Base-by-base conservation (phyloP, 148 eudicot genomes). In the Euryodendron excelsum region DNA sequence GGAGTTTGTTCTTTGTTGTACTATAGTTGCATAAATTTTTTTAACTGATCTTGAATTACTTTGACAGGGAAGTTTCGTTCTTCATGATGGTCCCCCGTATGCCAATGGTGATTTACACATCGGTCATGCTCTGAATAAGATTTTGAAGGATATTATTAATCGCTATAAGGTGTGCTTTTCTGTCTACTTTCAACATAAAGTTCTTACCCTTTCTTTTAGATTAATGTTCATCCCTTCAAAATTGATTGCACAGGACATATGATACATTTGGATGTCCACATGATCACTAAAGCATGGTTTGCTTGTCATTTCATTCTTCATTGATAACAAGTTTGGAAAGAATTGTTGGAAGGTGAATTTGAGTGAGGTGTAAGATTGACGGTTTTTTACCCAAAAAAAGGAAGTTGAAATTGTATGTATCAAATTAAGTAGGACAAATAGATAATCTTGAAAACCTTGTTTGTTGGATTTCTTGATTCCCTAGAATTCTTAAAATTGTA, bases 11-110 rank as follows among this genome's bases (percentile, higher is more conserved):
- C 15, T 61, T 21, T 53, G 65, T 47, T 55, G 73, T 48, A 58
- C 13, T 52, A 39, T 47, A 58, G 34, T 69, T 47, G 31, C 30
- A 28, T 52, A 17, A 39, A 25, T 71, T 67, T 74, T 67, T 74
- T 37, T 74, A 69, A 69, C 69, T 86, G 69, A 80, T 76, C 36
- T 72, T 64, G 62, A 66, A 59, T n/a, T 63, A 11, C 33, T 72
- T 23, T 83, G 62, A 73, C 91, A 96, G 99, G 97, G 85, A 83
- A 88, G 82, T 81, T 96, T 93, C 66, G 82, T 92, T 73, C 98
- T 96, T 83, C 99, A 96, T 71, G 99, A 96, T 86, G 99, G 99
- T 48, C 99, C 98, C 77, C 98, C 97, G 58, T 94, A 94, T 85
- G 97, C 98, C 47, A 94, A 94, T 88, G 97, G 98, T 70, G 97